phyloP scores from a whole-genome alignment of 495 filamentous ascomycete species.

The Penicillium pulvis region DNA sequence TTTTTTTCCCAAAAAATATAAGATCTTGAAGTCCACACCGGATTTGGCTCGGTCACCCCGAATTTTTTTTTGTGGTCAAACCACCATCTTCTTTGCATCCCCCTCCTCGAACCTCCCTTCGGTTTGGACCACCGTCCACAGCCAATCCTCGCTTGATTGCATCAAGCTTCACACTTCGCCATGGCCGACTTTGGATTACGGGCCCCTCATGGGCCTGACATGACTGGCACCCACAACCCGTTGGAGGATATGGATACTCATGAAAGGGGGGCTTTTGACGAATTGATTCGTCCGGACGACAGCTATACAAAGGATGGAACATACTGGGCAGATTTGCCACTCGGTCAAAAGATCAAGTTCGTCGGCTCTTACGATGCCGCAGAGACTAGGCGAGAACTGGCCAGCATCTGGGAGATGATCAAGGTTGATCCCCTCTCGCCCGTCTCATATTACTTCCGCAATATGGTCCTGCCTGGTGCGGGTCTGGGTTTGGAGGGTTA shows the following conservation, averaged over 20 bases:
- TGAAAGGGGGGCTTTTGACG: slow-evolving; percentile 71
- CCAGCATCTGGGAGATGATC: slow-evolving; percentile 69
- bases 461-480: slow-evolving; percentile 86
- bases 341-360: slow-evolving; percentile 67
- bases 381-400: slow-evolving; percentile 67
- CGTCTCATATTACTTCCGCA: slow-evolving; percentile 78
- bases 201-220: slow-evolving; percentile 58
- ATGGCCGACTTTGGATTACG: slow-evolving; percentile 57
- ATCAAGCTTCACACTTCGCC: slow-evolving; percentile 21
- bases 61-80: slow-evolving; percentile 5
- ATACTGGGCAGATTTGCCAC: slow-evolving; percentile 86
- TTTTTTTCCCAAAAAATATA: slow-evolving; percentile 25
- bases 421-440: slow-evolving; percentile 80
- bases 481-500: slow-evolving; percentile 89
- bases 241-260: slow-evolving; percentile 58
- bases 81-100: not conserved
- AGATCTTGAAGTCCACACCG: slow-evolving; percentile 1
- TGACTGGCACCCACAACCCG: slow-evolving; percentile 52
- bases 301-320: slow-evolving; percentile 74
- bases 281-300: slow-evolving; percentile 78
- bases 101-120: not conserved
- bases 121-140: not conserved
- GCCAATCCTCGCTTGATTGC: slow-evolving; percentile 9
- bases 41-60: not conserved
- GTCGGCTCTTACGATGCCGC: slow-evolving; percentile 65